Conservation (phyloP, 495 filamentous ascomycete genomes). For the Achaetomiella virescens region DNA sequence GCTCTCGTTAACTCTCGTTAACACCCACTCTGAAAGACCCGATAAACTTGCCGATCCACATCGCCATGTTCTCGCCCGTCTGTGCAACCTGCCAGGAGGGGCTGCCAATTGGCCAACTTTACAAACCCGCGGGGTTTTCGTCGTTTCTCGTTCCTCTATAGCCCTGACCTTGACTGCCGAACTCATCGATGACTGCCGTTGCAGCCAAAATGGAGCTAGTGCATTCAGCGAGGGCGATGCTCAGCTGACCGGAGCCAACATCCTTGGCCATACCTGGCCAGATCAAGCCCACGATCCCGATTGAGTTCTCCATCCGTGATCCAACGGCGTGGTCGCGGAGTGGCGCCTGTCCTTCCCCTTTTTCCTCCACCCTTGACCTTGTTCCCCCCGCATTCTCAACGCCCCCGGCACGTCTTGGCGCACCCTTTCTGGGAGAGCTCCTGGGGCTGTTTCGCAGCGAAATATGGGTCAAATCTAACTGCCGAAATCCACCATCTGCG, state of each 20-base stretch:
- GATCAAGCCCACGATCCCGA: background rate
- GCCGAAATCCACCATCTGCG: conserved; percentile 7
- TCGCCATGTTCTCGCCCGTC: too few species aligned
- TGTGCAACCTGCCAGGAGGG: too few species aligned
- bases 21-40: too few species aligned
- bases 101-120: too few species aligned
- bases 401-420: background rate
- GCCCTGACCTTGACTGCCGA: too few species aligned
- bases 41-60: too few species aligned
- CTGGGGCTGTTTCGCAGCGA: background rate
- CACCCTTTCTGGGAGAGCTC: background rate
- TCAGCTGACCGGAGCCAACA: background rate
- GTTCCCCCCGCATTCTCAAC: conserved; percentile 11
- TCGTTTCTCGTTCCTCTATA: too few species aligned
- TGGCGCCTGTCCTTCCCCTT: background rate
- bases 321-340: background rate
- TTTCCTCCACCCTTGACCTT: background rate
- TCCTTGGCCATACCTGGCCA: too few species aligned
- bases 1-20: too few species aligned
- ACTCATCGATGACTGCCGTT: background rate
- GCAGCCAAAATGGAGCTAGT: background rate
- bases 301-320: background rate
- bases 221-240: background rate
- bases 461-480: conserved; percentile 10
- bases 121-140: too few species aligned